Conservation (phyloP, 202 grass and related monocot genomes). For the Carex arenaria region DNA sequence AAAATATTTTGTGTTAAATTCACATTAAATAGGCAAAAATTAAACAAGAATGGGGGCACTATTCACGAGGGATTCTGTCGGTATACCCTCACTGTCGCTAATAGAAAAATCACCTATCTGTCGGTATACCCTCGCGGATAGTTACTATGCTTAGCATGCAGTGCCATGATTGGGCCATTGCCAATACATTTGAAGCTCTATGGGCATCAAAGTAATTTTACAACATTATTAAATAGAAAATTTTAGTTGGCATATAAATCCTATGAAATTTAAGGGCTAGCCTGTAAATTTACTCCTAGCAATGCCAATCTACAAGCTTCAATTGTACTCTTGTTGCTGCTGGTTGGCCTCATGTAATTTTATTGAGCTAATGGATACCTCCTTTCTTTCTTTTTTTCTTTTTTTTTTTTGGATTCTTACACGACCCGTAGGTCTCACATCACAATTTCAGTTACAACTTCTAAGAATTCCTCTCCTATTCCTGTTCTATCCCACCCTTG, state of each 20-base stretch:
- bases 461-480: too few relatives aligned
- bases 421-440: too few relatives aligned
- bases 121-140: too few relatives aligned
- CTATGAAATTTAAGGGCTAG: not conserved
- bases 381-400: too few relatives aligned
- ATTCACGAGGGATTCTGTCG: too few relatives aligned
- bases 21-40: not conserved
- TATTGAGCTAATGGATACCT: conserved; percentile 14
- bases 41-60: too few relatives aligned
- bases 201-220: not conserved
- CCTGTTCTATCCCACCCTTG: too few relatives aligned
- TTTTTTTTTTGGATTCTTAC: too few relatives aligned
- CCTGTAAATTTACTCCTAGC: not conserved
- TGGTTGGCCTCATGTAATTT: conserved; percentile 37
- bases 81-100: too few relatives aligned
- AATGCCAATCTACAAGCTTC: not conserved
- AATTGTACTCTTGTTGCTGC: conserved; percentile 34
- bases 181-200: not conserved
- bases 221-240: not conserved
- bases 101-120: too few relatives aligned
- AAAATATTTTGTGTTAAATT: not conserved
- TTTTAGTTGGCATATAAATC: not conserved
- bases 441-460: too few relatives aligned
- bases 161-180: not conserved
- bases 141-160: too few relatives aligned